Evolutionary conservation across 225 moss, liverwort and hornwort species (phyloP), one percentile per base, ranked within the genome.

Genomic region (Pseudisothecium myosuroides): DNA sequence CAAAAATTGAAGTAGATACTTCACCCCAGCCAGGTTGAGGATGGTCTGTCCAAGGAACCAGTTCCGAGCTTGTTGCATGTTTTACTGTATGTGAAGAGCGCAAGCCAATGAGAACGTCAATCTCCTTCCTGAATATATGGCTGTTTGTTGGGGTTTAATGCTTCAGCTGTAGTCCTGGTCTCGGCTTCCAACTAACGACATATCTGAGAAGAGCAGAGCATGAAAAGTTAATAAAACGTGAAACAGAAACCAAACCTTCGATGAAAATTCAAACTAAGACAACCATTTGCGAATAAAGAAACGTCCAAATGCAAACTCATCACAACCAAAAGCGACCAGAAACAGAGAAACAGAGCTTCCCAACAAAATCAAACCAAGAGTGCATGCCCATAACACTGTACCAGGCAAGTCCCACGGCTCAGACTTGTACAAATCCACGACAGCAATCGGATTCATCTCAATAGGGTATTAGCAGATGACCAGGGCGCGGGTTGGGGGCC

Each of bases 341-440:
- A n/a, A n/a, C n/a, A n/a, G n/a, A n/a, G n/a, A n/a, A n/a, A n/a
- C n/a, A n/a, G n/a, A n/a, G n/a, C n/a, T n/a, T n/a, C n/a, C n/a
- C n/a, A n/a, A n/a, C n/a, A n/a, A 47, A 63, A 17, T 47, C 82
- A 47, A 47, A 34, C 3, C 82, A 82, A 63, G 5, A 62, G 62
- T 16, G 13, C 32, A 32, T 10, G 45, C 7, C 23, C 41, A 43
- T 7, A 16, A n/a, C 23, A 62, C 14, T 47, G 20, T 81, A 92
- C 95, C 95, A 68, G 95, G 96, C 24, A 97, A 89, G 73, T 97
- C 97, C 97, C 96, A 96, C 5, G 97, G 97, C 83, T 97, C 97
- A 68, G 92, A 94, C 84, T 96, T 97, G 93, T 96, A 97, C 7
- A 97, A 83, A 73, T 97, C 97, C 67, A 96, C 94, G 27, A 93